Conservation (phyloP, 2,329 filamentous ascomycete species). For the Geoglossum cookeanum region DNA sequence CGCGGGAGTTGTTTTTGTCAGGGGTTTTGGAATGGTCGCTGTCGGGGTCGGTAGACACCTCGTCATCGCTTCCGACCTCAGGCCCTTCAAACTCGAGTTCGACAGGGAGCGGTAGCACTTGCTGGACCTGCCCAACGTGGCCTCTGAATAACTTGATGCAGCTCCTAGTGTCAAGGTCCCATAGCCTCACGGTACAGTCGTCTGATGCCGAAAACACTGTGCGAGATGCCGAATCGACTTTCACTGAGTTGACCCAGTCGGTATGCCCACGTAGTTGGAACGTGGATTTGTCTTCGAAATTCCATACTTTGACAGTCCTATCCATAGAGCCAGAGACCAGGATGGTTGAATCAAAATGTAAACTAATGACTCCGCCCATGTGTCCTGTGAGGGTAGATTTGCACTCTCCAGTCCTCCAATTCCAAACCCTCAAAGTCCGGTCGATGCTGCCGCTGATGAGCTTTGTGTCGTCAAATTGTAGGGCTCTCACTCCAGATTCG, state of each 20-base stretch:
- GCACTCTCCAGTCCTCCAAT: conserved; percentile 81
- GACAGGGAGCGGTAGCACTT: conserved; percentile 63
- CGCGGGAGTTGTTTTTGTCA: not conserved
- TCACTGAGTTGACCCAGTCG: conserved; percentile 95
- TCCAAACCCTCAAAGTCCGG: conserved; percentile 80
- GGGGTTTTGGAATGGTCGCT: not conserved
- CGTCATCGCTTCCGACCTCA: conserved; percentile 36
- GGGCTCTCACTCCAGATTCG: conserved; percentile 60
- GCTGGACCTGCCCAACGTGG: conserved; percentile 89
- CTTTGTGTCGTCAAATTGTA: conserved; percentile 86
- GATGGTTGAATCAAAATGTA: conserved; percentile 72
- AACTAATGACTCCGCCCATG: conserved; percentile 60
- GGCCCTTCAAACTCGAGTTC: conserved; percentile 81
- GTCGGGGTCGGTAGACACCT: conserved; percentile 8
- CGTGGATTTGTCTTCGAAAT: conserved; percentile 66
- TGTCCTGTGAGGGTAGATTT: conserved; percentile 67
- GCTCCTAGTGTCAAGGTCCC: conserved; percentile 72
- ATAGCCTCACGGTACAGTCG: conserved; percentile 76
- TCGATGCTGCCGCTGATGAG: conserved; percentile 83
- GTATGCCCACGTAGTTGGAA: conserved; percentile 67
- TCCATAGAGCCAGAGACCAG: conserved; percentile 83
- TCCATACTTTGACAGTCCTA: conserved; percentile 78
- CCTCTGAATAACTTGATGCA: conserved; percentile 66
- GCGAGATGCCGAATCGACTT: conserved; percentile 60
- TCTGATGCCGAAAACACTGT: conserved; percentile 88